Conservation (phyloP, 495 filamentous ascomycete genomes). For the Daldinia bambusicola region DNA sequence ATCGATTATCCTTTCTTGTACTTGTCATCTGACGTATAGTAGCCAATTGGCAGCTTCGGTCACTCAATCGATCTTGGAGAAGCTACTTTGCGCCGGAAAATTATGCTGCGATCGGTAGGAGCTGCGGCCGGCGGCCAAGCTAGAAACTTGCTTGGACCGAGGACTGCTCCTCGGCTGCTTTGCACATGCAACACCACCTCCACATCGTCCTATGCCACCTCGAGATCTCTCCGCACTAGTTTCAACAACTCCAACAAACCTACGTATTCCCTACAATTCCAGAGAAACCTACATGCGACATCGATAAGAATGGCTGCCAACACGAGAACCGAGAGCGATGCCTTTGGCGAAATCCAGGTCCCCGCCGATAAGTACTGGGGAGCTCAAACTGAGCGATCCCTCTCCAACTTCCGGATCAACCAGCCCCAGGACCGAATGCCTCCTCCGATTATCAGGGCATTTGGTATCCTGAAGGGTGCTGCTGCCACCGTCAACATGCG, state of each 20-base stretch:
- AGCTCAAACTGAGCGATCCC: slow-evolving; percentile 95
- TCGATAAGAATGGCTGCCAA: slow-evolving; percentile 59
- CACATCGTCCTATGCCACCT: slow-evolving; percentile 32
- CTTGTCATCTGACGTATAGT: slow-evolving; percentile 28
- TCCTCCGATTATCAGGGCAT: slow-evolving; percentile 87
- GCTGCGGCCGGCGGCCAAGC: slow-evolving; percentile 52
- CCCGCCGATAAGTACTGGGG: slow-evolving; percentile 97
- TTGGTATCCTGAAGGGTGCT: slow-evolving; percentile 97
- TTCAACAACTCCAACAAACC: slow-evolving; percentile 33
- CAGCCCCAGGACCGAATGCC: slow-evolving; percentile 99
- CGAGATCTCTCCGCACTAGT: slow-evolving; percentile 31
- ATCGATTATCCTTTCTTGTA: slow-evolving; percentile 15
- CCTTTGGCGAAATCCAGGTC: slow-evolving; percentile 96
- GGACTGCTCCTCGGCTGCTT: slow-evolving; percentile 50
- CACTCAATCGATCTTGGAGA: slow-evolving; percentile 29
- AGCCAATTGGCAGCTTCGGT: slow-evolving; percentile 37
- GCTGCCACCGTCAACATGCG: slow-evolving; percentile 96
- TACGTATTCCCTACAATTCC: slow-evolving; percentile 42
- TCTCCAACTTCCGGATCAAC: slow-evolving; percentile 98
- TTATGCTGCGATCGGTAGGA: slow-evolving; percentile 60
- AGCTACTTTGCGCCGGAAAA: slow-evolving; percentile 29
- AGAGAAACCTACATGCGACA: slow-evolving; percentile 61
- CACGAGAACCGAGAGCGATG: slow-evolving; percentile 89
- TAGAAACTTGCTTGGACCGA: slow-evolving; percentile 53
- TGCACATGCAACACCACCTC: slow-evolving; percentile 54